Conservation (phyloP, 345 rosid species). For the Nephelium lappaceum region DNA sequence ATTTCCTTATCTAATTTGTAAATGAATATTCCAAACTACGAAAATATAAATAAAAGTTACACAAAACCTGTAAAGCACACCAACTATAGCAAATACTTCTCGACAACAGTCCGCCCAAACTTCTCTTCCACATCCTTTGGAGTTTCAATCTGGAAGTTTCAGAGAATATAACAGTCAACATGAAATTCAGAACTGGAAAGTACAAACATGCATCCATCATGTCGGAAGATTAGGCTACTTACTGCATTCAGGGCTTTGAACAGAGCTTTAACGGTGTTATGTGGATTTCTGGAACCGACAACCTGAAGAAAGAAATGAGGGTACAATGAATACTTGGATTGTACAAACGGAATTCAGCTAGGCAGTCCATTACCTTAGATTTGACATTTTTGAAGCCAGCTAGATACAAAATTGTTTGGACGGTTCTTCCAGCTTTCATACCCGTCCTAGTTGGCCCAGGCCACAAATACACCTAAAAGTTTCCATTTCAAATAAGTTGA, state of each 20-base stretch:
- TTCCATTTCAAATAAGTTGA: background rate
- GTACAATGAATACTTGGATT: slow-evolving; percentile 8
- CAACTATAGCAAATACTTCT: slow-evolving; percentile 67
- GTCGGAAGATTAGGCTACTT: slow-evolving; percentile 35
- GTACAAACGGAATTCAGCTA: background rate
- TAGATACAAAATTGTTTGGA: slow-evolving; percentile 68
- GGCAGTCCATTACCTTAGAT: slow-evolving; percentile 67
- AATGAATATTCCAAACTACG: background rate
- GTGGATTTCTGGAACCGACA: slow-evolving; percentile 91
- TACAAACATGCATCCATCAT: background rate
- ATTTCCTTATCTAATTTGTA: background rate
- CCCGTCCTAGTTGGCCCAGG: slow-evolving; percentile 87
- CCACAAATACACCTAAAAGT: slow-evolving; percentile 84
- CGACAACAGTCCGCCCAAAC: slow-evolving; percentile 92
- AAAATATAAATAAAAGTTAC: slow-evolving; percentile 5
- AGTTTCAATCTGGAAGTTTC: slow-evolving; percentile 69
- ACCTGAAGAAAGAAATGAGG: slow-evolving; percentile 47
- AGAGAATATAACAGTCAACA: background rate
- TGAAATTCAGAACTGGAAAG: background rate
- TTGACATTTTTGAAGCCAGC: slow-evolving; percentile 95
- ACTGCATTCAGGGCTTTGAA: slow-evolving; percentile 93
- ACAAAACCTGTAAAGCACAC: slow-evolving; percentile 10
- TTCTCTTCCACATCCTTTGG: slow-evolving; percentile 93
- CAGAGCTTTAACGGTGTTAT: slow-evolving; percentile 90
- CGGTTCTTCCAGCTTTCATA: slow-evolving; percentile 91